A percentile compares a stretch with the other conserved stretches of the same genome.
These are phyloP conservation scores for Pilasporangium apinafurcum DNA, from an alignment of 352 stramenopile species.

Conservation along the genomic window DNA sequence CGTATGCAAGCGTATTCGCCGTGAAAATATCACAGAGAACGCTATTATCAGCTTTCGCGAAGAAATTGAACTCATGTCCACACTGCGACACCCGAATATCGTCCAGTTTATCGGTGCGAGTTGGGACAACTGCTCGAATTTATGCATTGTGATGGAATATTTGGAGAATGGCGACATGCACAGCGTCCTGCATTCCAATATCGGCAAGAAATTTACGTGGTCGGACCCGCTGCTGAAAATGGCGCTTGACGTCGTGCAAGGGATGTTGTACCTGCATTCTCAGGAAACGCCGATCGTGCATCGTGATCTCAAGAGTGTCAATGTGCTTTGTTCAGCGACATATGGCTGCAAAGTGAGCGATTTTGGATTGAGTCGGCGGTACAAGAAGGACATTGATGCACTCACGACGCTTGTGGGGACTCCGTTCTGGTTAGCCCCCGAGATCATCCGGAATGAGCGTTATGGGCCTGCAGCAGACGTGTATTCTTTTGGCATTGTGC, in stretches of 20 bases:
- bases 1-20: conserved; percentile 84
- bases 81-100: conserved; percentile 82
- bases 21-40: conserved; percentile 69
- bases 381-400: conserved; percentile 78
- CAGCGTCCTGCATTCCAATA: conserved; percentile 69
- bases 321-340: conserved; percentile 83
- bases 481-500: conserved; percentile 87
- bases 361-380: conserved; percentile 79
- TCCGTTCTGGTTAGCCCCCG: conserved; percentile 82
- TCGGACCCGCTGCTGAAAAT: conserved; percentile 83
- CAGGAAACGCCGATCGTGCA: conserved; percentile 81
- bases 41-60: conserved; percentile 76
- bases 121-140: conserved; percentile 85
- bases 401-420: conserved; percentile 82
- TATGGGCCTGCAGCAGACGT: conserved; percentile 78
- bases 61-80: conserved; percentile 85
- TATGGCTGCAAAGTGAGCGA: conserved; percentile 87
- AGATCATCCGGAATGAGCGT: conserved; percentile 84
- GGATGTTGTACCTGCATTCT: conserved; percentile 86
- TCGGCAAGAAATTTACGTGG: conserved; percentile 82
- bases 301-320: conserved; percentile 85
- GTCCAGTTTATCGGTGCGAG: conserved; percentile 87
- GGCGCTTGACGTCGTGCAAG: conserved; percentile 77
- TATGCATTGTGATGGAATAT: conserved; percentile 89
- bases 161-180: conserved; percentile 88